These are phyloP conservation scores for Vigna radiata DNA, from an alignment of 306 rosid genomes.

Conservation along the genomic window DNA sequence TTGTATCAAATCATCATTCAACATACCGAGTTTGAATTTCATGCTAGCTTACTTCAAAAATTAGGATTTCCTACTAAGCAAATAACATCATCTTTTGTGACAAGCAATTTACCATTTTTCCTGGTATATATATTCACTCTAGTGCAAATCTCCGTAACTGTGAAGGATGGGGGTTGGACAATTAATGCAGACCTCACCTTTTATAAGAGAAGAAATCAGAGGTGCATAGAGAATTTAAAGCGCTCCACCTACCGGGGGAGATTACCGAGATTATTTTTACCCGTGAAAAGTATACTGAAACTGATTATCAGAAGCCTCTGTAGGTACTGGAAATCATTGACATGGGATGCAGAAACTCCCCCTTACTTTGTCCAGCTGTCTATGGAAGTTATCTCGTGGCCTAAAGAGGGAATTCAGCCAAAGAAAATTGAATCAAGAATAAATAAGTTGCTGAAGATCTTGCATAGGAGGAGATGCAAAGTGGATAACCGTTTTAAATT, in stretches of 20 bases:
- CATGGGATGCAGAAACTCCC: constrained; percentile 89
- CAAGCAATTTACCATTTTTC: constrained; percentile 76
- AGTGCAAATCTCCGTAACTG: constrained; percentile 84
- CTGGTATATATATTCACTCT: constrained; percentile 88
- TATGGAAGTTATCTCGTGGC: constrained; percentile 79
- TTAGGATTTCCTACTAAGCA: constrained; percentile 79
- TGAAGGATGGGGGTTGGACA: constrained; percentile 85
- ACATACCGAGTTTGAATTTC: constrained; percentile 68
- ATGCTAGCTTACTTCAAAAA: constrained; percentile 65
- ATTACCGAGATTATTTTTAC: constrained; percentile 43
- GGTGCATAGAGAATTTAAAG: constrained; percentile 48
- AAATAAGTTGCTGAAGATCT: constrained; percentile 65
- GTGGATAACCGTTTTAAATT: constrained; percentile 53
- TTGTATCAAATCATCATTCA: constrained; percentile 84
- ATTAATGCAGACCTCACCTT: constrained; percentile 59
- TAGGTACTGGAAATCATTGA: constrained; percentile 84
- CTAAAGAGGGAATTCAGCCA: constrained; percentile 92
- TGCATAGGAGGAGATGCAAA: constrained; percentile 74
- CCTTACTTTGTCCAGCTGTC: constrained; percentile 93
- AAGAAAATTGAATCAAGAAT: constrained; percentile 82
- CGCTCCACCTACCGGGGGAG: constrained; percentile 42
- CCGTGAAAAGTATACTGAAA: constrained; percentile 51
- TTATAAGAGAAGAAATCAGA: constrained; percentile 54
- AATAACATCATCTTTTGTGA: constrained; percentile 76
- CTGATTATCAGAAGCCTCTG: constrained; percentile 58